Evolutionary conservation across 2,329 filamentous ascomycete genomes (phyloP).

Genomic region (Cordyceps tenuipes): DNA sequence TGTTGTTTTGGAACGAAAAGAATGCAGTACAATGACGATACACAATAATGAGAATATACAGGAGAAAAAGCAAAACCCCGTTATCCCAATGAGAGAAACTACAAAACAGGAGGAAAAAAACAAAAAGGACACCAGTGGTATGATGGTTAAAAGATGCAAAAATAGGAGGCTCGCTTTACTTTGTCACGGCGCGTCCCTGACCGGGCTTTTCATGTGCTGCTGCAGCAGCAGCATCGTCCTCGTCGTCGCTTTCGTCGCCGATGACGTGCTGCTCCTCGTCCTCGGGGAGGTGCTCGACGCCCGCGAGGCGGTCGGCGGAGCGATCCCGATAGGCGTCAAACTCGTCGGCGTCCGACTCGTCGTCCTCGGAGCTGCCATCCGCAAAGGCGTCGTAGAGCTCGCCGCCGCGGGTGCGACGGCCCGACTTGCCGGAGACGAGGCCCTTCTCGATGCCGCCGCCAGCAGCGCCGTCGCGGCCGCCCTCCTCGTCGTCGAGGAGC

Average conservation of each 20-base stretch:
- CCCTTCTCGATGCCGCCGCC: conserved; percentile 39
- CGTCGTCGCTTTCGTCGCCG: conserved; percentile 37
- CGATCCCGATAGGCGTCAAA: conserved; percentile 35
- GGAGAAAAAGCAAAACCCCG: not conserved
- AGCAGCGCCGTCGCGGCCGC: conserved; percentile 61
- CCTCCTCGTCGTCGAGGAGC: conserved; percentile 76
- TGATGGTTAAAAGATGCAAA: not conserved
- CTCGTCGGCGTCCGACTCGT: conserved; percentile 30
- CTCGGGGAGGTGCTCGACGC: conserved; percentile 14
- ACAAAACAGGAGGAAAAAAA: not conserved
- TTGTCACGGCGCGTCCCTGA: not conserved
- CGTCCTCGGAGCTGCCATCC: conserved; percentile 65
- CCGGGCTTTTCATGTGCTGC: not conserved
- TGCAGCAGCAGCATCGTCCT: conserved; percentile 14
- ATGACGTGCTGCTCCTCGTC: conserved; percentile 42
- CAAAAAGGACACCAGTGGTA: not conserved
- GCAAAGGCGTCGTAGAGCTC: conserved; percentile 98
- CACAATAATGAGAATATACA: not conserved
- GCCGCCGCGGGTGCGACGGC: conserved; percentile 58
- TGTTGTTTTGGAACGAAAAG: not conserved
- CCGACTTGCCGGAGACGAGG: conserved; percentile 31
- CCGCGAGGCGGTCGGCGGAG: conserved; percentile 22
- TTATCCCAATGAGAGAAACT: not conserved
- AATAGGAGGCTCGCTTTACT: not conserved
- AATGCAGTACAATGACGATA: conserved; percentile 1